phyloP scores from a whole-genome alignment of 192 early-diverging fungal genomes.

The Podila verticillata region DNA sequence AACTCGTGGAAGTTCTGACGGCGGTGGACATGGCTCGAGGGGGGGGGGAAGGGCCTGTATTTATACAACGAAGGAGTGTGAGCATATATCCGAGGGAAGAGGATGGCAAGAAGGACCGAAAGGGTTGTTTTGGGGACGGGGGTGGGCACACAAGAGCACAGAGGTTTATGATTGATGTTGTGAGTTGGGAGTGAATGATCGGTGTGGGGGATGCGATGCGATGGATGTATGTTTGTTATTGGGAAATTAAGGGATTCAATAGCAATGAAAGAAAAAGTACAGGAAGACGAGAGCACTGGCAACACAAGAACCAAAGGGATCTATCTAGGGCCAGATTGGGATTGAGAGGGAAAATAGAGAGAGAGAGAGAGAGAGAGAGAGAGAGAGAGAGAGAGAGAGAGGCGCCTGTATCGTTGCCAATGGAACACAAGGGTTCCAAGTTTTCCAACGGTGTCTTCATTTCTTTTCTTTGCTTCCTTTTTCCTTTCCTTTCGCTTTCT shows the following conservation, averaged over 20 bases:
- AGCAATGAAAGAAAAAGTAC: neutral
- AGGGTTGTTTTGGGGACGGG: neutral
- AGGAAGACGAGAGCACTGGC: neutral
- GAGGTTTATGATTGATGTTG: neutral
- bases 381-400: too few species aligned
- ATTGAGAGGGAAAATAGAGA: too few species aligned
- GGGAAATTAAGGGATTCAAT: conserved; percentile 6
- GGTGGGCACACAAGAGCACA: neutral
- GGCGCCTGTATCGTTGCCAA: too few species aligned
- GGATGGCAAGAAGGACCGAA: neutral
- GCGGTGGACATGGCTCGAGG: conserved; percentile 42
- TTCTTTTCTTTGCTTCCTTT: too few species aligned
- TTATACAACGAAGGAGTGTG: conserved; percentile 25
- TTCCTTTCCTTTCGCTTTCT: too few species aligned
- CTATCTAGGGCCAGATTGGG: neutral
- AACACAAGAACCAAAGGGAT: neutral
- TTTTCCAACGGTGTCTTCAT: too few species aligned
- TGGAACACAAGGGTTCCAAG: too few species aligned
- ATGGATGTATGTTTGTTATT: neutral
- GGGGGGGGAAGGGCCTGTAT: conserved; percentile 14
- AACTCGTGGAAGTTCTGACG: conserved; percentile 26
- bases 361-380: too few species aligned
- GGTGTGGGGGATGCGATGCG: neutral
- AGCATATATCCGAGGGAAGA: neutral
- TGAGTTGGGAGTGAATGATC: neutral